Evolutionary conservation across 768 basidiomycete species (phyloP), one percentile per base, ranked within the genome.

Genomic region (Trametes sanguinea): DNA sequence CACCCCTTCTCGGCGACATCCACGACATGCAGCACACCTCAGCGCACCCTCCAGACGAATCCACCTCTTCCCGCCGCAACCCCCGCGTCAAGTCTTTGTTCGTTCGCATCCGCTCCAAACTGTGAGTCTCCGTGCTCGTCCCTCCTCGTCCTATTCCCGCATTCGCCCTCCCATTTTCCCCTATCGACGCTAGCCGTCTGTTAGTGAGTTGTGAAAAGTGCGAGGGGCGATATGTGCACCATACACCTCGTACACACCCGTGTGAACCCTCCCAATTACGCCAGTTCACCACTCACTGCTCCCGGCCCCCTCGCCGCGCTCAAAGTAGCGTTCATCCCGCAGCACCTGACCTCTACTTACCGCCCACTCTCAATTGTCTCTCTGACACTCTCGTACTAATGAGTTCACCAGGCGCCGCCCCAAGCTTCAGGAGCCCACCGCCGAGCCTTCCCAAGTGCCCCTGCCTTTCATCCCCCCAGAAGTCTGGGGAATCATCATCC

Each of bases 401-500:
- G 9, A 39, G 4, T 50, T 2, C 22, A 16, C n/a, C 58, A 64
- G 63, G 50, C 63, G 63, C 50, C 58, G 58, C 32, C 35, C 53
- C 8, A 60, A 52, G 27, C 17, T 48, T 17, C 33, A 59, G 17
- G 40, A 35, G 8, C 16, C 6, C 11, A 11, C 6, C 35, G 35
- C 47, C 42, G 44, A 57, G n/a, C n/a, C 50, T 7, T 8, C 44
- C 42, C 39, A 33, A 27, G 10, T 60, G 35, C 54, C 32, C 51
- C 29, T 68, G 30, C 67, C 64, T 16, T 60, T 51, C 57, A 46
- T 68, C 44, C 88, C 88, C 0, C 69, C 80, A 1, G 88, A 90
- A 66, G 69, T 90, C 6, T 90, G 88, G 88, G 74, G 83, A n/a
- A 72, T 81, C 67, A 81, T 90, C 60, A 74, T 90, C 54, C 83